These are phyloP conservation scores for Platanthera guangdongensis DNA, from an alignment of 106 monocot species.

Conservation along the genomic window DNA sequence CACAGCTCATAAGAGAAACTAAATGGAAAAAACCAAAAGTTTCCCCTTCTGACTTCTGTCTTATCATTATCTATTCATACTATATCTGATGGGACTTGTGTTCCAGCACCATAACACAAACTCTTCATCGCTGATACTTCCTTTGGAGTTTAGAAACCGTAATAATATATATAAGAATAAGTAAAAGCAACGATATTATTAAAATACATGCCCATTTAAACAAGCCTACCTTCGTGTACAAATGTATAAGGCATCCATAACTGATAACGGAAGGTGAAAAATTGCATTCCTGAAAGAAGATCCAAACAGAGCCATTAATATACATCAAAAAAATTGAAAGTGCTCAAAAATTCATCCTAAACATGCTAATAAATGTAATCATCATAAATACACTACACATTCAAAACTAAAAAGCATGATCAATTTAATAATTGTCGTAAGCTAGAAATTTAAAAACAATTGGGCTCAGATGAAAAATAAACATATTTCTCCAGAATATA, in stretches of 20 bases:
- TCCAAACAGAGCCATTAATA: conserved; percentile 16
- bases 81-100: background rate
- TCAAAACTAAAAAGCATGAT: background rate
- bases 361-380: background rate
- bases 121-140: background rate
- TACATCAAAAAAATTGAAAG: background rate
- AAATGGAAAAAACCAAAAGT: no score
- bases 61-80: background rate
- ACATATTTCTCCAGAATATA: background rate
- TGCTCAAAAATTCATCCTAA: background rate
- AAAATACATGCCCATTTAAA: background rate
- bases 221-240: conserved; percentile 66
- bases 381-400: background rate
- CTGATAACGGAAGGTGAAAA: conserved; percentile 76
- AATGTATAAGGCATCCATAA: conserved; percentile 94
- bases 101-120: background rate
- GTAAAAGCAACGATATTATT: background rate
- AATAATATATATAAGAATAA: background rate
- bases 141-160: background rate
- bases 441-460: background rate
- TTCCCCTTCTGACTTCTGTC: no score
- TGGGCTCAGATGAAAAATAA: background rate
- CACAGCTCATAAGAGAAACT: no score
- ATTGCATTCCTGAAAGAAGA: conserved; percentile 77
- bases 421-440: background rate